These are phyloP conservation scores for Alopecurus myosuroides DNA, from an alignment of 176 grass and related monocot species.

Conservation along the genomic window DNA sequence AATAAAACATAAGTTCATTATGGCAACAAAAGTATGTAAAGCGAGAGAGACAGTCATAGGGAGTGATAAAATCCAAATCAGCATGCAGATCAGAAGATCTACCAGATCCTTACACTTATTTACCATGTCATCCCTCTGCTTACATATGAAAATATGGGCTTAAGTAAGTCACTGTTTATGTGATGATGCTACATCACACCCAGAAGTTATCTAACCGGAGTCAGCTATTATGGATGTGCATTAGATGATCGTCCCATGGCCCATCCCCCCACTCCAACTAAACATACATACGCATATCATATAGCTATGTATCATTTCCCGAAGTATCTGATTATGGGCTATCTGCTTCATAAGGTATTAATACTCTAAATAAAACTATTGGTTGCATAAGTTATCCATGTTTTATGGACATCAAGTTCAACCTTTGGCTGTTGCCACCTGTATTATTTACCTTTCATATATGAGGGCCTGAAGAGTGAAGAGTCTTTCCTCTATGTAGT, in stretches of 20 bases:
- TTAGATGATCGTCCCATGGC: constrained; percentile 38
- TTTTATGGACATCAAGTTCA: not conserved
- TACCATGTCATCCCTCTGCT: too few species aligned
- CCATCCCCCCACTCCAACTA: constrained; percentile 51
- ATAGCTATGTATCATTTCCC: constrained; percentile 1
- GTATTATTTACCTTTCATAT: constrained; percentile 15
- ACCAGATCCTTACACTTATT: too few species aligned
- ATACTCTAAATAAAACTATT: too few species aligned
- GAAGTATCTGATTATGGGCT: too few species aligned
- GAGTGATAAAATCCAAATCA: too few species aligned
- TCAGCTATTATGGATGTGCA: constrained; percentile 9
- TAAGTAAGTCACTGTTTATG: too few species aligned
- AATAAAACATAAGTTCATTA: too few species aligned
- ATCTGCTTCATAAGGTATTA: too few species aligned
- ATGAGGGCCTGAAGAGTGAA: constrained; percentile 28
- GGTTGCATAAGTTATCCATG: not conserved
- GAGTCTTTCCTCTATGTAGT: constrained; percentile 31
- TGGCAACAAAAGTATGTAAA: too few species aligned
- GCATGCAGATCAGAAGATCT: too few species aligned
- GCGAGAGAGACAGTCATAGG: too few species aligned
- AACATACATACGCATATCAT: constrained; percentile 42
- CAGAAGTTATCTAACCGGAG: constrained; percentile 48
- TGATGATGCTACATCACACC: not conserved
- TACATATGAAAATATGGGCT: too few species aligned
- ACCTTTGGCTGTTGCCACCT: not conserved